These are phyloP conservation scores for Leccinum longicurvipes DNA, from an alignment of 768 basidiomycete species.

Conservation along the genomic window DNA sequence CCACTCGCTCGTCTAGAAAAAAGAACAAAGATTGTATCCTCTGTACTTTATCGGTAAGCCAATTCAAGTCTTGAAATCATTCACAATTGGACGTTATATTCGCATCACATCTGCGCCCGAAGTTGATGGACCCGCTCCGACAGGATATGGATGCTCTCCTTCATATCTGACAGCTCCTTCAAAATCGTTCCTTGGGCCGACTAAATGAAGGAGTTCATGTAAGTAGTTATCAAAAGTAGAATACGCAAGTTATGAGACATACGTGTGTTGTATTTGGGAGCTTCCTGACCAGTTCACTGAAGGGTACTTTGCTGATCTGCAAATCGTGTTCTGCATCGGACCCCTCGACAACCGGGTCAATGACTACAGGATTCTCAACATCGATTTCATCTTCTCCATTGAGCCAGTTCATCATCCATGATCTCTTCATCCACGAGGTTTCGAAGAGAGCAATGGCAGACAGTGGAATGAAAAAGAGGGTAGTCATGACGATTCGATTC, in stretches of 20 bases:
- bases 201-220: slow-evolving; percentile 34
- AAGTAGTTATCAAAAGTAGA: slow-evolving; percentile 2
- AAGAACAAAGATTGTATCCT: neutral
- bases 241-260: slow-evolving; percentile 22
- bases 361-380: slow-evolving; percentile 47
- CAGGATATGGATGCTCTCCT: slow-evolving; percentile 38
- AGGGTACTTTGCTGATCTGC: slow-evolving; percentile 67
- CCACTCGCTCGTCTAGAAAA: neutral
- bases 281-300: slow-evolving; percentile 61
- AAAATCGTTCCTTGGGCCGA: slow-evolving; percentile 68
- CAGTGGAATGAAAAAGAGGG: slow-evolving; percentile 81
- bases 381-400: slow-evolving; percentile 55
- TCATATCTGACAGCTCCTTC: slow-evolving; percentile 58
- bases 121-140: slow-evolving; percentile 35
- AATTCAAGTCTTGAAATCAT: neutral
- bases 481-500: slow-evolving; percentile 74
- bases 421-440: slow-evolving; percentile 48
- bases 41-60: neutral
- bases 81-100: neutral
- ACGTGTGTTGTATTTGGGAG: slow-evolving; percentile 77
- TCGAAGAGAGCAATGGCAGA: slow-evolving; percentile 73
- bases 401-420: slow-evolving; percentile 72
- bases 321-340: slow-evolving; percentile 52
- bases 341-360: slow-evolving; percentile 60
- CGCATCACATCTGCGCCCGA: slow-evolving; percentile 9